Evolutionary conservation across 2,329 filamentous ascomycete genomes (phyloP), one percentile per base, ranked within the genome.

Genomic region (Pyricularia pennisetigena): DNA sequence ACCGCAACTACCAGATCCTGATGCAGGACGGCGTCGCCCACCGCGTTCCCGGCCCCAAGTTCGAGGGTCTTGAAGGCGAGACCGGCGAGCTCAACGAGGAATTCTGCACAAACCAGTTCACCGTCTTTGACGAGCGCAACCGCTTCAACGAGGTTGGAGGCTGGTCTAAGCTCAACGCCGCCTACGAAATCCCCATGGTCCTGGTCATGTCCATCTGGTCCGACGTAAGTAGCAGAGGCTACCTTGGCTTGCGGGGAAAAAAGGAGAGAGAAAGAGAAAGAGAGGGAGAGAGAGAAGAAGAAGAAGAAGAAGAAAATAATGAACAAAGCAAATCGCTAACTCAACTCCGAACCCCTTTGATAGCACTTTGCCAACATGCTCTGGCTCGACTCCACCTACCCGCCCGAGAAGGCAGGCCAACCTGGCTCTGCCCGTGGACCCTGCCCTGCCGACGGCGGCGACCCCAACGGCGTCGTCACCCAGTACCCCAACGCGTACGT

Each of bases 131-230:
- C 35, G 85, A 87, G 76, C 78, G 78, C 26, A 77, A 84, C 72
- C 76, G 79, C 69, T 89, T 87, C 78, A 74, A 76, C 64, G 73
- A 79, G 66, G 79, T 83, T 64, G 87, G 86, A 63, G 87, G 87
- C 24, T 75, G 87, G 70, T 74, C 78, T 10, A 75, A 75, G 32
- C 85, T 89, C 81, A 82, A 82, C 71, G 71, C 79, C 2, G 85
- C 84, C 26, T 75, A 89, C 66, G 76, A 76, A 7, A 73, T 81
- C 68, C 86, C 86, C 63, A 86, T 89, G 83, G 87, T 88, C 35
- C 81, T 89, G 23, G 86, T 88, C 72, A 82, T 89, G 82, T 83
- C 80, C 41, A 79, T 86, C 71, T 86, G 84, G 85, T 86, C 88
- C 66, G 68, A 69, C 30, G 68, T 69, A 29, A 63, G 68, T 64